A percentile compares a stretch with the other conserved stretches of the same genome.
Conservation (phyloP, 176 grass and related monocot species). For the Themeda triandra region DNA sequence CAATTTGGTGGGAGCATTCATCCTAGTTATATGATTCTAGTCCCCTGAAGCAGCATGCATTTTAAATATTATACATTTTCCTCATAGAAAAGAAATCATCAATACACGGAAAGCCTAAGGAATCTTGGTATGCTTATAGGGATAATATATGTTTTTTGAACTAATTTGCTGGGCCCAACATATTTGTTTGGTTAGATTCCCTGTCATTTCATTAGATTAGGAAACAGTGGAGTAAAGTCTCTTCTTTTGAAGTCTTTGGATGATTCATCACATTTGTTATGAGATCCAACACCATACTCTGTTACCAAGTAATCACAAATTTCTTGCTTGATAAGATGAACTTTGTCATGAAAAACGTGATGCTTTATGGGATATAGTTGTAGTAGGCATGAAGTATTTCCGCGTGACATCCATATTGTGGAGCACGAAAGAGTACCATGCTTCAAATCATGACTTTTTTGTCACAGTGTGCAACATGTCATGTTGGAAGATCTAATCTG, state of each 20-base stretch:
- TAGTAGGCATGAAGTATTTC: background rate
- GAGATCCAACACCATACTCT: background rate
- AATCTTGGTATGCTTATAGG: background rate
- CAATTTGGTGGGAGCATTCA: background rate
- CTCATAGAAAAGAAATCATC: background rate
- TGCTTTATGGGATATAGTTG: background rate
- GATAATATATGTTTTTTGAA: background rate
- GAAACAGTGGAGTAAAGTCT: background rate
- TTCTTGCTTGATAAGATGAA: background rate
- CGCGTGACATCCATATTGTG: background rate
- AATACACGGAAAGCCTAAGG: background rate
- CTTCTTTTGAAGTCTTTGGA: background rate
- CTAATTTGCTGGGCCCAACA: background rate
- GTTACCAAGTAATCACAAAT: background rate
- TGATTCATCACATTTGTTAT: background rate
- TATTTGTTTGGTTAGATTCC: background rate
- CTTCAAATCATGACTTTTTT: background rate
- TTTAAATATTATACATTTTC: background rate
- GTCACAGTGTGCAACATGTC: background rate
- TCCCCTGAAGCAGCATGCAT: background rate
- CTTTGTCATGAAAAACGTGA: background rate
- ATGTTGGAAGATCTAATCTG: background rate
- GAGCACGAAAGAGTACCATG: background rate
- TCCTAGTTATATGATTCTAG: background rate
- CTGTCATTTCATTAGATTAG: background rate